Evolutionary conservation across 257 asterid species (phyloP).

Genomic region (Lithospermum erythrorhizon): DNA sequence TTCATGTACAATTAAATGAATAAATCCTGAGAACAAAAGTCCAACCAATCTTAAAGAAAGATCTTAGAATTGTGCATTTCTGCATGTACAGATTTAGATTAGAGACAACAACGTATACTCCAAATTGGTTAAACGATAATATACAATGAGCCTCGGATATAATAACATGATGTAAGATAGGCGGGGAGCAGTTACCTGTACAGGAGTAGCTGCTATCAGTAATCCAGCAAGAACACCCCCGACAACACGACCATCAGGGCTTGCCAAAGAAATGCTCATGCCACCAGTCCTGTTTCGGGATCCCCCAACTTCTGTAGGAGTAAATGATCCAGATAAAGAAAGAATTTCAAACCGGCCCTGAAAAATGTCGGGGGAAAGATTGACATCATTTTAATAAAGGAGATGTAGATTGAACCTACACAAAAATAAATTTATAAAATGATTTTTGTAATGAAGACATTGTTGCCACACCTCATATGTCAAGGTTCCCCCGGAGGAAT

Average conservation of each 20-base stretch:
- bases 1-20: background rate
- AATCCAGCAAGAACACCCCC: slow-evolving; percentile 7
- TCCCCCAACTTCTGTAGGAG: slow-evolving; percentile 2
- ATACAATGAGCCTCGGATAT: background rate
- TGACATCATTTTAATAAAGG: background rate
- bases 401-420: background rate
- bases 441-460: background rate
- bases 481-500: slow-evolving; percentile 86
- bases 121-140: too few species aligned
- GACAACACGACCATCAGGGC: slow-evolving; percentile 12
- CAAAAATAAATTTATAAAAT: background rate
- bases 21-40: background rate
- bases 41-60: too few species aligned
- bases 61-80: too few species aligned
- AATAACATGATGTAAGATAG: background rate
- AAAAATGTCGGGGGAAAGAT: background rate
- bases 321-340: slow-evolving; percentile 5
- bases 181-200: slow-evolving; percentile 13
- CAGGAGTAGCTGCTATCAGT: slow-evolving; percentile 10
- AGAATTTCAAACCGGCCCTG: slow-evolving; percentile 13
- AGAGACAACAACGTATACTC: background rate
- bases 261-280: slow-evolving; percentile 5
- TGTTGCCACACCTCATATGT: slow-evolving; percentile 60
- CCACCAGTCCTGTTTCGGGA: slow-evolving; percentile 2
- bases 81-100: background rate